Base-by-base conservation (phyloP, 169 alveolate species). In the Eimeria acervulina region DNA sequence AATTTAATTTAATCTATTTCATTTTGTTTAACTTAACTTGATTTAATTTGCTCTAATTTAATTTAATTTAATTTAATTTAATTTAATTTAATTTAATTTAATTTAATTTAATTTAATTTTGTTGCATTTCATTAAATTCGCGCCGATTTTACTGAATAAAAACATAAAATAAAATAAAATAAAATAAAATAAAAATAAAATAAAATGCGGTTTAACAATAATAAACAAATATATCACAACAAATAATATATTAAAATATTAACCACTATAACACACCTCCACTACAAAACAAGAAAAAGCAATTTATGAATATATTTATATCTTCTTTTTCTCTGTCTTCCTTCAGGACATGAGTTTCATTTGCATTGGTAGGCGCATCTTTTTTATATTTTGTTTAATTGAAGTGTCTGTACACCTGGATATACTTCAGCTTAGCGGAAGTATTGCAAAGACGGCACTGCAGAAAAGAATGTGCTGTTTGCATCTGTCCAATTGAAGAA, bases 331-430 rank as follows among this genome's bases (percentile, higher is more conserved):
- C 2, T 7, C 33, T n/a, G 15, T 44, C 31, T 21, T 21, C 19
- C 28, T 28, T 2, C 91, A 91, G 95, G 91, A 0, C 95, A 91
- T 51, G 95, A 91, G 44, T 91, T 72, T 38, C 95, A 91, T 42
- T 47, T 91, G 12, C 59, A 66, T 19, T 91, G 95, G 95, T 91
- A 55, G 76, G 95, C 55, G 55, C 5, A 47, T 47, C 55, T 47
- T 47, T 13, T 19, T 2, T 8, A 8, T 55, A 55, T 13, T 13
- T 55, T 55, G 26, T 55, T 55, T 7, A 55, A 8, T 55, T 55
- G 55, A 12, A 47, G 55, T 47, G 55, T 47, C 55, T 47, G 12
- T 47, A 47, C 55, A 47, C 55, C 55, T 47, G 84, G 8, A 13
- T 15, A 13, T 33, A 7, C 6, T 26, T 1, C 51, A 91, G 95